Base-by-base conservation (phyloP, 805 yeast genomes). In the Candida easanensis region DNA sequence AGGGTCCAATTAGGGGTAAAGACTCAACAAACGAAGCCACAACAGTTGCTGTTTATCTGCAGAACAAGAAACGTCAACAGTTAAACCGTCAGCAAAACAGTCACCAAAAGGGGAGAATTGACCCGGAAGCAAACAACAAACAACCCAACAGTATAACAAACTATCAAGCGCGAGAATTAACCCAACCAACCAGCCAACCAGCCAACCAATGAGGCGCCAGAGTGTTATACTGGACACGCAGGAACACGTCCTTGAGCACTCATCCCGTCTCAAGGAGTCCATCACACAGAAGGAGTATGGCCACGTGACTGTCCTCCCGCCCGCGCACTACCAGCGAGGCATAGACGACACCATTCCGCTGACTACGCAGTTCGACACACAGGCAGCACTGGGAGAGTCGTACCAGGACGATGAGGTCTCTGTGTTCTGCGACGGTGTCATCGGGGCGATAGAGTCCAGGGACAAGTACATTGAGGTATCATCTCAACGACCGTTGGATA, bases 381-480 rank as follows among this genome's bases (percentile, higher is more conserved):
- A 58, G 38, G 53, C 60, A 1, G 44, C 54, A 0, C 7, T 39
- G 5, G 63, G 63, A 0, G 19, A 36, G 23, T 55, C 57, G 22
- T 17, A 39, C 5, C 21, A 33, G 14, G 39, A 37, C 1, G 49
- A 35, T 19, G 15, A 19, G 19, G 34, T 18, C 21, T 6, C 2
- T 18, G 42, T 19, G 36, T 48, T 54, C 33, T 44, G 50, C 16
- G 23, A 30, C 7, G 46, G 45, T 3, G 43, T 65, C 26, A 41
- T 41, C 1, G 21, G 39, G 9, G 33, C 58, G 11, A 33, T 83
- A 38, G 74, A 73, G 10, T 54, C 82, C 41, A 75, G 97, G 51
- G 82, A 77, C 51, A 78, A 77, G 52, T 90, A 88, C 63, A 74
- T 82, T 56, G 53, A 56, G 3, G 48, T 75, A 2, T 86, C 96